These are phyloP conservation scores for Calocybe gambosa DNA, from an alignment of 1,284 basidiomycete genomes.

Conservation along the genomic window DNA sequence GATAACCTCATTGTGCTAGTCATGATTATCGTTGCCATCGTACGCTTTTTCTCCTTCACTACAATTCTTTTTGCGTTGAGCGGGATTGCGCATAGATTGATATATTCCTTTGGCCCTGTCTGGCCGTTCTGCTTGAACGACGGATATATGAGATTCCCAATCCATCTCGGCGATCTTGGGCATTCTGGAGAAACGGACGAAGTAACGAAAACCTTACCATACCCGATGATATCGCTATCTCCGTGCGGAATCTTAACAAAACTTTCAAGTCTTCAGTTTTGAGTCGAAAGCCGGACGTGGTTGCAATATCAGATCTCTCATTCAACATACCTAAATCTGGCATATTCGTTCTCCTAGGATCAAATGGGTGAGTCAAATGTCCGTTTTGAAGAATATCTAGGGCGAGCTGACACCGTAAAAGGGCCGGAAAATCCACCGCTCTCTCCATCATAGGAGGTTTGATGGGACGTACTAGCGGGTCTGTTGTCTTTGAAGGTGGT, in stretches of 20 bases:
- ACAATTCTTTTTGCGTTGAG: not conserved
- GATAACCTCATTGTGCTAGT: constrained; percentile 51
- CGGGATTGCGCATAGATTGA: constrained; percentile 39
- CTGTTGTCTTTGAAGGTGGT: constrained; percentile 58
- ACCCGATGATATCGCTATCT: constrained; percentile 43
- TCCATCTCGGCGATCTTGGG: constrained; percentile 24
- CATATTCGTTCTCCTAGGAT: constrained; percentile 72
- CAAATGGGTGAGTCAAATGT: constrained; percentile 49
- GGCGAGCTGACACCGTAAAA: constrained; percentile 21
- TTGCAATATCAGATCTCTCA: constrained; percentile 58
- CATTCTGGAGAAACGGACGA: constrained; percentile 24
- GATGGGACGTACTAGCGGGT: constrained; percentile 51
- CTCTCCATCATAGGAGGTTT: constrained; percentile 65
- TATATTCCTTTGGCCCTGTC: constrained; percentile 64
- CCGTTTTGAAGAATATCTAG: not conserved
- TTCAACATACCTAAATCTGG: constrained; percentile 62
- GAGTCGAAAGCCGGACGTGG: constrained; percentile 30
- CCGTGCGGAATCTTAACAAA: constrained; percentile 54
- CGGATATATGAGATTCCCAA: constrained; percentile 55
- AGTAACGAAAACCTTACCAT: constrained; percentile 14
- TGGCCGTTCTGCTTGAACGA: constrained; percentile 56
- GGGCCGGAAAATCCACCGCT: constrained; percentile 76
- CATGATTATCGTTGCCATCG: constrained; percentile 57
- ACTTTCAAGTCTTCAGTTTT: constrained; percentile 45
- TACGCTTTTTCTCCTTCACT: constrained; percentile 27